phyloP scores from a whole-genome alignment of 176 grass and related monocot species.

The Paspalum vaginatum region DNA sequence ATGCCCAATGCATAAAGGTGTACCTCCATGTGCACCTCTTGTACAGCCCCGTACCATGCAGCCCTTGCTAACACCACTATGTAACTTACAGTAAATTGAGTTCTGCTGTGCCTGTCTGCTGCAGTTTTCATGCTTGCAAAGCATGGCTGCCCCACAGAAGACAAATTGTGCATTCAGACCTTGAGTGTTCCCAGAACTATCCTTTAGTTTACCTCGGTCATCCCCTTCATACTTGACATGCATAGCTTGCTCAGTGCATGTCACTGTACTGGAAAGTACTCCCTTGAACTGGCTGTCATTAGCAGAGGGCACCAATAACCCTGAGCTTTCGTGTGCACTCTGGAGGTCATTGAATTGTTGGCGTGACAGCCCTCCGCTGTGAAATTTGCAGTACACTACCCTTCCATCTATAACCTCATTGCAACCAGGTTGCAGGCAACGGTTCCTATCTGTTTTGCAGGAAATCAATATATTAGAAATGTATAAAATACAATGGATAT shows the following conservation, averaged over 20 bases:
- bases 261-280: conserved; percentile 30
- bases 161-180: conserved; percentile 8
- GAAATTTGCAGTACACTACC: conserved; percentile 44
- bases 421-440: conserved; percentile 51
- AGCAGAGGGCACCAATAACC: conserved; percentile 32
- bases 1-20: conserved; percentile 58
- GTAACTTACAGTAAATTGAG: conserved; percentile 46
- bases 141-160: conserved; percentile 16
- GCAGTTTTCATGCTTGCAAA: conserved; percentile 51
- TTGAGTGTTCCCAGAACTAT: conserved; percentile 32
- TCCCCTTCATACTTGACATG: conserved; percentile 47
- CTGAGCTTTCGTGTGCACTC: conserved; percentile 23
- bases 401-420: conserved; percentile 25
- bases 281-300: conserved; percentile 24
- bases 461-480: conserved; percentile 34
- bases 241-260: conserved; percentile 30
- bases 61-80: conserved; percentile 41
- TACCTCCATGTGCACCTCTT: conserved; percentile 55
- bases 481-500: background rate
- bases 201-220: conserved; percentile 38
- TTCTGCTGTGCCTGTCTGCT: conserved; percentile 40
- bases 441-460: conserved; percentile 33
- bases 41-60: conserved; percentile 49
- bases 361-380: conserved; percentile 2
- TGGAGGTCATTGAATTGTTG: conserved; percentile 40